Percentiles rank a stretch among this genome's conserved stretches.
phyloP scores from a whole-genome alignment of 192 early-diverging fungal species.

The Coemansia sp. region DNA sequence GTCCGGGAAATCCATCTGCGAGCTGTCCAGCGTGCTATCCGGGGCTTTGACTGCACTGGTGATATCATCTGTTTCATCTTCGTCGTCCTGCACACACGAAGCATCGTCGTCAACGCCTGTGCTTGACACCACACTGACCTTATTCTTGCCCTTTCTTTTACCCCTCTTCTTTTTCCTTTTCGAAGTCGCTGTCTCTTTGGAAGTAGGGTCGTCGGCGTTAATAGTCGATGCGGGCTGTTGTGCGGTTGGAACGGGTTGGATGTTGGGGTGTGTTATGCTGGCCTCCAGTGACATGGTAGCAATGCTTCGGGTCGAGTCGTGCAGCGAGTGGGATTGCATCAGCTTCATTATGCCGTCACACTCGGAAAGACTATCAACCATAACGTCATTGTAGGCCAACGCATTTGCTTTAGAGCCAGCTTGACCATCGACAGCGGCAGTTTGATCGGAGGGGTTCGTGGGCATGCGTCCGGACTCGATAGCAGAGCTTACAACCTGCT shows the following conservation, averaged over 20 bases:
- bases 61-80: not conserved
- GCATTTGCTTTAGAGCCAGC: not conserved
- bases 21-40: not conserved
- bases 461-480: slow-evolving; percentile 26
- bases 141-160: slow-evolving; percentile 29
- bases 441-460: slow-evolving; percentile 24
- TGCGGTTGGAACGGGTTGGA: not conserved
- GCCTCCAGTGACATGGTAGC: slow-evolving; percentile 9
- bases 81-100: not conserved
- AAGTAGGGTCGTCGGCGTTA: not conserved
- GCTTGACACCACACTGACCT: not conserved
- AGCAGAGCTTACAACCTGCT: slow-evolving; percentile 21
- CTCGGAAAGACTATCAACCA: not conserved
- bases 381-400: not conserved
- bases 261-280: not conserved
- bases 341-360: slow-evolving; percentile 15
- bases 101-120: not conserved
- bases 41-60: not conserved
- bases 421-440: not conserved
- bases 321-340: slow-evolving; percentile 2
- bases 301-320: slow-evolving; percentile 1
- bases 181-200: slow-evolving; percentile 7
- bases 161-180: slow-evolving; percentile 29
- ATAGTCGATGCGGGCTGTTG: not conserved
- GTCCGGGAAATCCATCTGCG: not conserved